phyloP scores from a whole-genome alignment of 1,284 basidiomycete species.

The Boletus semigastroideus region DNA sequence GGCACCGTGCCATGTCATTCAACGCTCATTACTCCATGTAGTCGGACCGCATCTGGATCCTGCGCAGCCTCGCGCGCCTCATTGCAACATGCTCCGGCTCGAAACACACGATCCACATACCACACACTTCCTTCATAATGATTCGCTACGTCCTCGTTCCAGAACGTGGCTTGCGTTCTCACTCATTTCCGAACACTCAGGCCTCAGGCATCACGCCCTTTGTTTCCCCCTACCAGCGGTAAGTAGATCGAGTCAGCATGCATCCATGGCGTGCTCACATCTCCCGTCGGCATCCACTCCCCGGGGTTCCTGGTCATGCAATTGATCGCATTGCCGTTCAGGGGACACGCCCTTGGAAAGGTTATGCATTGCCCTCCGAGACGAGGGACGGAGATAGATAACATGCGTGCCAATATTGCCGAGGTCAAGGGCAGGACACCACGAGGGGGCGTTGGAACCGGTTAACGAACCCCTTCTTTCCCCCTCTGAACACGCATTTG shows the following conservation, averaged over 20 bases:
- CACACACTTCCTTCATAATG: conserved; percentile 18
- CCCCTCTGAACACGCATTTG: conserved; percentile 22
- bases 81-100: conserved; percentile 30
- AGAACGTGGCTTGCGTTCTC: conserved; percentile 17
- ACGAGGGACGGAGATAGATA: conserved; percentile 11
- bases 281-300: conserved; percentile 2
- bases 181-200: conserved; percentile 24
- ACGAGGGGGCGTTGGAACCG: conserved; percentile 18
- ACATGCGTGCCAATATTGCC: conserved; percentile 11
- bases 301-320: conserved; percentile 9
- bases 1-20: conserved; percentile 14
- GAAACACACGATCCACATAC: conserved; percentile 26
- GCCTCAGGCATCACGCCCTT: conserved; percentile 8
- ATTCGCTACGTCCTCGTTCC: conserved; percentile 10
- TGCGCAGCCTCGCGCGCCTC: conserved; percentile 23
- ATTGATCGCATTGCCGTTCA: conserved; percentile 8
- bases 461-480: conserved; percentile 1
- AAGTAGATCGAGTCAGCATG: conserved; percentile 5
- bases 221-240: neutral
- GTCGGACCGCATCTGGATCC: conserved; percentile 6
- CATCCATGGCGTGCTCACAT: conserved; percentile 7
- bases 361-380: conserved; percentile 4
- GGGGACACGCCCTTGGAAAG: conserved; percentile 6
- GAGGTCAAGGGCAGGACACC: conserved; percentile 27
- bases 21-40: conserved; percentile 10